Conservation (phyloP, 441 rosid genomes). For the Manihot esculenta region DNA sequence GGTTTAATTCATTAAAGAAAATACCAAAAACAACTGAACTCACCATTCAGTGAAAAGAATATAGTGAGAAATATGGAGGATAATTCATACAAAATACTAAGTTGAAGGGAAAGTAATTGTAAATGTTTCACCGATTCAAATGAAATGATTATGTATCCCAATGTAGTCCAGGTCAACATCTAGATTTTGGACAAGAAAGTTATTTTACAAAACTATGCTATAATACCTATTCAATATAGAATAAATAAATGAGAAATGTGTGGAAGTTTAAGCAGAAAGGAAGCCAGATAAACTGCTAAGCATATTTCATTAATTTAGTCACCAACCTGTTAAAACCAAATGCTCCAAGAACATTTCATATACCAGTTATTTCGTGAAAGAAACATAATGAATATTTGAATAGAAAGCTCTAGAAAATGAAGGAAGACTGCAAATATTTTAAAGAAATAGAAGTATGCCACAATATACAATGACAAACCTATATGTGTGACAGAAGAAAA, state of each 20-base stretch:
- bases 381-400: neutral
- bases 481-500: constrained; percentile 35
- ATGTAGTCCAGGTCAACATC: neutral
- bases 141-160: neutral
- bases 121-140: neutral
- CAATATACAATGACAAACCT: constrained; percentile 33
- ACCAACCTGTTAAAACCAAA: neutral
- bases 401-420: neutral
- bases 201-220: too few species aligned
- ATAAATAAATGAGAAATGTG: too few species aligned
- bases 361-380: neutral
- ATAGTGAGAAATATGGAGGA: neutral
- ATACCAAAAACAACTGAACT: neutral
- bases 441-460: neutral
- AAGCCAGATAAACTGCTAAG: neutral
- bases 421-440: neutral
- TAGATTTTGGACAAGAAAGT: too few species aligned
- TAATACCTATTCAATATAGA: too few species aligned
- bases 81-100: neutral
- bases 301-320: neutral
- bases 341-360: neutral
- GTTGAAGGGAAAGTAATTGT: neutral
- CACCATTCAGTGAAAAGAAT: neutral
- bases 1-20: neutral
- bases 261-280: too few species aligned